These are phyloP conservation scores for Tremella mesenterica DNA, from an alignment of 768 basidiomycete species.

Conservation along the genomic window DNA sequence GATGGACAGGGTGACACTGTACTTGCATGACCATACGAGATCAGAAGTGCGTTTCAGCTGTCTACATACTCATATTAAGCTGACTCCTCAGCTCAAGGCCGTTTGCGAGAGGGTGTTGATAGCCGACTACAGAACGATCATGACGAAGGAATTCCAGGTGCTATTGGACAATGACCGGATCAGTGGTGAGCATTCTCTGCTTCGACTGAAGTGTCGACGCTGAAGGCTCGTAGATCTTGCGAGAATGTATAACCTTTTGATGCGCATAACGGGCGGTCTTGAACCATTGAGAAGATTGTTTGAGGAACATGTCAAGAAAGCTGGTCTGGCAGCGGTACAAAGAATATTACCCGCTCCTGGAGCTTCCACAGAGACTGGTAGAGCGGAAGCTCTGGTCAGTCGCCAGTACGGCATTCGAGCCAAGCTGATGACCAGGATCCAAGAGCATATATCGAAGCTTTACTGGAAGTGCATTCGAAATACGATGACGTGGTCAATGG, in stretches of 20 bases:
- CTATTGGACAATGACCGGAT: slow-evolving; percentile 75
- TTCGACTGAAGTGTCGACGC: not conserved
- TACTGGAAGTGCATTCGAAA: slow-evolving; percentile 84
- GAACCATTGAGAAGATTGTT: slow-evolving; percentile 86
- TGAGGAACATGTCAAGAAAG: slow-evolving; percentile 88
- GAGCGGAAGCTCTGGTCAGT: slow-evolving; percentile 53
- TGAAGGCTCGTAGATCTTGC: slow-evolving; percentile 58
- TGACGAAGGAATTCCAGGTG: slow-evolving; percentile 89
- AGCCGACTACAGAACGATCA: slow-evolving; percentile 66
- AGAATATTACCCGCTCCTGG: slow-evolving; percentile 51
- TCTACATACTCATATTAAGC: not conserved
- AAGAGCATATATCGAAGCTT: slow-evolving; percentile 85
- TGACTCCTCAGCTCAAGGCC: slow-evolving; percentile 44
- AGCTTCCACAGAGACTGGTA: slow-evolving; percentile 48
- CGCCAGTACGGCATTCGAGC: not conserved
- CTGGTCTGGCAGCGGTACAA: slow-evolving; percentile 71
- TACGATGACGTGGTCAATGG: slow-evolving; percentile 78
- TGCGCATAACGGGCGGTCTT: slow-evolving; percentile 79
- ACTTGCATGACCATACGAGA: slow-evolving; percentile 79
- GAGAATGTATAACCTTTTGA: slow-evolving; percentile 86
- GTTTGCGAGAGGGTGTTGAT: slow-evolving; percentile 86
- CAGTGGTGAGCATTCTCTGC: slow-evolving; percentile 48
- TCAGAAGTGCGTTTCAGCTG: slow-evolving; percentile 50
- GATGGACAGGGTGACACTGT: slow-evolving; percentile 87
- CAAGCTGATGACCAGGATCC: slow-evolving; percentile 53